Conservation (phyloP, 1,284 basidiomycete species). For the Malassezia slooffiae region DNA sequence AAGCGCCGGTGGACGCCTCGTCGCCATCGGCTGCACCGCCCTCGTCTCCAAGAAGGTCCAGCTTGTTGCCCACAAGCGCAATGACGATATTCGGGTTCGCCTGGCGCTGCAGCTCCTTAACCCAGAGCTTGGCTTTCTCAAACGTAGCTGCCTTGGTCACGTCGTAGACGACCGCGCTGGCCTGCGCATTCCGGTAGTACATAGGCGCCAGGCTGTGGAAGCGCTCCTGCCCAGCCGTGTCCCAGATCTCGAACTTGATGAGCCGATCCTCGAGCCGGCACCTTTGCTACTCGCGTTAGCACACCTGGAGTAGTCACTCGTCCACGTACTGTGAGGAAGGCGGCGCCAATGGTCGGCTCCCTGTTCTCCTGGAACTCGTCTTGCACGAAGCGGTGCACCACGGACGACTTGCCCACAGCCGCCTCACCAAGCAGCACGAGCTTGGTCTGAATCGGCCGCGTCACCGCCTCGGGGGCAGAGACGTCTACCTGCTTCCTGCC, state of each 20-base stretch:
- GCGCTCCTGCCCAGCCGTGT: slow-evolving; percentile 86
- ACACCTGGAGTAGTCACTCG: slow-evolving; percentile 5
- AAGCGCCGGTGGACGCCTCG: slow-evolving; percentile 50
- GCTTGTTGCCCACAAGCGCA: slow-evolving; percentile 48
- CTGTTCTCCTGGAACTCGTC: slow-evolving; percentile 94
- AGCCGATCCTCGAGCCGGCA: slow-evolving; percentile 61
- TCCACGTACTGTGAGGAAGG: slow-evolving; percentile 53
- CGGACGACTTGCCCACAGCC: slow-evolving; percentile 97
- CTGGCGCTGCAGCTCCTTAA: slow-evolving; percentile 96
- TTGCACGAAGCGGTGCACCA: slow-evolving; percentile 89
- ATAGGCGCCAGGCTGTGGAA: slow-evolving; percentile 89
- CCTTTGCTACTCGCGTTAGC: too few relatives aligned
- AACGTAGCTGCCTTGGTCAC: slow-evolving; percentile 73
- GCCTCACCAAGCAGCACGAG: slow-evolving; percentile 60
- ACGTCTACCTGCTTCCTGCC: too few relatives aligned
- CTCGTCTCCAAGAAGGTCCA: slow-evolving; percentile 70
- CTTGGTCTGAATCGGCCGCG: slow-evolving; percentile 43
- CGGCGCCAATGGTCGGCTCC: slow-evolving; percentile 94
- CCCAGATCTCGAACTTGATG: slow-evolving; percentile 90
- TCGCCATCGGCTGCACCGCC: slow-evolving; percentile 29
- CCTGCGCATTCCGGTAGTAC: slow-evolving; percentile 98
- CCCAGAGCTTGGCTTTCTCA: slow-evolving; percentile 99
- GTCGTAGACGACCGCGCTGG: slow-evolving; percentile 95
- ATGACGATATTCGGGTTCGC: slow-evolving; percentile 99
- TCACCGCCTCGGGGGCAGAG: too few relatives aligned